phyloP scores from a whole-genome alignment of 768 basidiomycete genomes.

The Suillus subalutaceus region DNA sequence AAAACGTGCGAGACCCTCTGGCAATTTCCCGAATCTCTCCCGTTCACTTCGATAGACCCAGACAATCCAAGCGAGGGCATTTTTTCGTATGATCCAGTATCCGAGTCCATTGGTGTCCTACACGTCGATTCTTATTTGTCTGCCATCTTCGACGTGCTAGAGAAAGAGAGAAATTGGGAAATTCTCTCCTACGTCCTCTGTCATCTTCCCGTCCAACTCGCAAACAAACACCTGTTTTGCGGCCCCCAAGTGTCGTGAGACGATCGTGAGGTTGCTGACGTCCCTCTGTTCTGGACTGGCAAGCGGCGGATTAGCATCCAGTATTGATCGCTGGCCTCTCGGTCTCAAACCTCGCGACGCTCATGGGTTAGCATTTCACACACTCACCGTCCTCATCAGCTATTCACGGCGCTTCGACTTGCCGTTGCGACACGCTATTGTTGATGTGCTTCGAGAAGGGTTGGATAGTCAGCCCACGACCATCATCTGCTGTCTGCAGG shows the following conservation, averaged over 20 bases:
- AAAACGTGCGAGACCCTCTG: slow-evolving; percentile 54
- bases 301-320: slow-evolving; percentile 55
- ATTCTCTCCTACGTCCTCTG: slow-evolving; percentile 89
- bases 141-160: slow-evolving; percentile 64
- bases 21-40: slow-evolving; percentile 66
- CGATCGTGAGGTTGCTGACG: slow-evolving; percentile 64
- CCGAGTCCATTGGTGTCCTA: slow-evolving; percentile 51
- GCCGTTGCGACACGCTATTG: slow-evolving; percentile 65
- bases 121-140: slow-evolving; percentile 76
- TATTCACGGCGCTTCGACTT: slow-evolving; percentile 80
- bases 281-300: slow-evolving; percentile 69
- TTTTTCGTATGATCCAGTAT: slow-evolving; percentile 61
- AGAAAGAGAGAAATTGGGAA: slow-evolving; percentile 87
- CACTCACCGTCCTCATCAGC: slow-evolving; percentile 84
- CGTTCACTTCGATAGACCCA: slow-evolving; percentile 55
- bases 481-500: slow-evolving; percentile 89
- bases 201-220: slow-evolving; percentile 86
- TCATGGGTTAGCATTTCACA: slow-evolving; percentile 86
- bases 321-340: slow-evolving; percentile 60
- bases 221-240: slow-evolving; percentile 97
- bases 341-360: slow-evolving; percentile 78
- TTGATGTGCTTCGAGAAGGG: slow-evolving; percentile 72
- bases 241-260: slow-evolving; percentile 78
- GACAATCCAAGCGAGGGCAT: slow-evolving; percentile 71
- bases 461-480: slow-evolving; percentile 71